phyloP scores from a whole-genome alignment of 768 basidiomycete species.

The Serendipita vermifera region DNA sequence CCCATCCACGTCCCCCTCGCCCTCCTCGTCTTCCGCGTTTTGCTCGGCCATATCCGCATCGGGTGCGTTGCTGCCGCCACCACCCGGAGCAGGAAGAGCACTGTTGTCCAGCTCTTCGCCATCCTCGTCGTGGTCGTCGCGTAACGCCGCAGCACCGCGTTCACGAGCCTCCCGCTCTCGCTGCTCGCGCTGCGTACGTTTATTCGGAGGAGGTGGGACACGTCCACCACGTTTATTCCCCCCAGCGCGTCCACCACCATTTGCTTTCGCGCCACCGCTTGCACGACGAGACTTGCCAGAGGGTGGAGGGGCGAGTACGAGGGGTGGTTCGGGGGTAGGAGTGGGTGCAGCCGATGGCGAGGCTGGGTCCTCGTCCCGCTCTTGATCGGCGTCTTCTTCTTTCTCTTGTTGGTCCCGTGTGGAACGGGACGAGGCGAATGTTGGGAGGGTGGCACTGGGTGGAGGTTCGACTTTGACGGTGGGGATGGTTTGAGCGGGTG shows the following conservation, averaged over 20 bases:
- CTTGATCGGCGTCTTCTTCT: constrained; percentile 20
- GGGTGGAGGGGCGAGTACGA: constrained; percentile 13
- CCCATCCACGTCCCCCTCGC: constrained; percentile 11
- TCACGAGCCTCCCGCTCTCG: constrained; percentile 13
- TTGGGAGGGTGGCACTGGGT: not conserved
- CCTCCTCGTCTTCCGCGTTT: constrained; percentile 27
- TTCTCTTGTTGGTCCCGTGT: not conserved
- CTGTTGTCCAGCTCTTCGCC: not conserved
- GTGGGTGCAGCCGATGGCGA: constrained; percentile 11
- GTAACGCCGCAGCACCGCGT: constrained; percentile 6
- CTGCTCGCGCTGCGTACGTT: constrained; percentile 9
- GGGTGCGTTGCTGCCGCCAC: not conserved
- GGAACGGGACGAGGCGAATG: not conserved
- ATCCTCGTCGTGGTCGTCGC: not conserved
- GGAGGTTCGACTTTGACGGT: constrained; percentile 4
- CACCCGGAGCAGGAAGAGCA: not conserved
- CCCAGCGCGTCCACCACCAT: constrained; percentile 23
- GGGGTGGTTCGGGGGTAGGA: constrained; percentile 18
- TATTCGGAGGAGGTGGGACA: constrained; percentile 32
- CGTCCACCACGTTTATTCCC: constrained; percentile 28
- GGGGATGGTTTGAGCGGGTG: constrained; percentile 12
- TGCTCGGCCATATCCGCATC: constrained; percentile 11
- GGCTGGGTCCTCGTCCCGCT: constrained; percentile 11
- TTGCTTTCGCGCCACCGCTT: constrained; percentile 22
- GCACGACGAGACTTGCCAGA: constrained; percentile 13